phyloP scores from a whole-genome alignment of 352 stramenopile genomes.

The Globisporangium alternatum region DNA sequence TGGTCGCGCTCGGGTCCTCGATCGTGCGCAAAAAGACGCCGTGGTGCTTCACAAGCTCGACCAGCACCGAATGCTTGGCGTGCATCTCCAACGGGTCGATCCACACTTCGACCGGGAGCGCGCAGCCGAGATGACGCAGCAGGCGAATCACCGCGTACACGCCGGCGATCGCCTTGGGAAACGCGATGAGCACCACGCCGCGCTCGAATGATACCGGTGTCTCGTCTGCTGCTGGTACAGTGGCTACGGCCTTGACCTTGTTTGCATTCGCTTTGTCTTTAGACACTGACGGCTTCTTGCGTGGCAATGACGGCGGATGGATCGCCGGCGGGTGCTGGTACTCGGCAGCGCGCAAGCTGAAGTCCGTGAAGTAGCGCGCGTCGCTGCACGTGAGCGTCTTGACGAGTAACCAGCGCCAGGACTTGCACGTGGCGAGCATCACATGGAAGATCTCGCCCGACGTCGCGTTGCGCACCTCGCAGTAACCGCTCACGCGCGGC shows the following conservation, averaged over 20 bases:
- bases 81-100: slow-evolving; percentile 54
- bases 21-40: slow-evolving; percentile 58
- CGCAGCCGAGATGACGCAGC: slow-evolving; percentile 43
- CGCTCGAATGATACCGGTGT: slow-evolving; percentile 18
- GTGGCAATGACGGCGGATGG: background rate
- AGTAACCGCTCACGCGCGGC: slow-evolving; percentile 55
- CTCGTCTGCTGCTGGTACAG: background rate
- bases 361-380: slow-evolving; percentile 62
- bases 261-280: background rate
- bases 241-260: slow-evolving; percentile 9
- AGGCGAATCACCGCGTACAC: slow-evolving; percentile 69
- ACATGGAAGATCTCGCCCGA: slow-evolving; percentile 51
- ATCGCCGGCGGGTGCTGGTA: slow-evolving; percentile 36
- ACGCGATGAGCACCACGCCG: slow-evolving; percentile 71
- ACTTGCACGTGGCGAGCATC: slow-evolving; percentile 75
- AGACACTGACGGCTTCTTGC: background rate
- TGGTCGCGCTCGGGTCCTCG: slow-evolving; percentile 52
- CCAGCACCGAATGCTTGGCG: slow-evolving; percentile 49
- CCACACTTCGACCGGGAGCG: slow-evolving; percentile 53
- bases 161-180: slow-evolving; percentile 61
- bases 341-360: slow-evolving; percentile 43
- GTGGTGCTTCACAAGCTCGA: slow-evolving; percentile 51
- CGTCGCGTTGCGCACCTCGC: slow-evolving; percentile 63
- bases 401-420: slow-evolving; percentile 58
- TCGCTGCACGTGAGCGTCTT: slow-evolving; percentile 57